Conservation (phyloP, 176 grass and related monocot species). For the Phoenix roebelenii region DNA sequence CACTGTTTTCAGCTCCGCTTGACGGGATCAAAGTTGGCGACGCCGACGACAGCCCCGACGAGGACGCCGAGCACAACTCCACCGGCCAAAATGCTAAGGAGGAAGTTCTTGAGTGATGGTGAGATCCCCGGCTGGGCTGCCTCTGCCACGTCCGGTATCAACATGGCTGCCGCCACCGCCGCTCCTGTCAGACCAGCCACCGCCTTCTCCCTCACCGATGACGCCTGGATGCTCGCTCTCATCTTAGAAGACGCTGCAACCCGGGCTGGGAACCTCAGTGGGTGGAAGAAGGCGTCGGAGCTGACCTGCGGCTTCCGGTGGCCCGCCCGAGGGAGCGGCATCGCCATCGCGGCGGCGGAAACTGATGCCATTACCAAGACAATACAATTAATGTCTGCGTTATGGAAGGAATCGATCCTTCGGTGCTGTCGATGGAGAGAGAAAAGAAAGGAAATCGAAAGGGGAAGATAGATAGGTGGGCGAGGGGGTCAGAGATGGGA, state of each 20-base stretch:
- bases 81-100: neutral
- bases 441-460: neutral
- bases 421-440: too few relatives aligned
- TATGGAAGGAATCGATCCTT: neutral
- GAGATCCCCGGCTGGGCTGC: neutral
- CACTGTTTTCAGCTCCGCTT: neutral
- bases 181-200: neutral
- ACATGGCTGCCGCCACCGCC: neutral
- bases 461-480: neutral
- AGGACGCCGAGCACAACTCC: neutral
- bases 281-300: neutral
- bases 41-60: neutral
- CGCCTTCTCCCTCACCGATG: neutral
- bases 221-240: neutral
- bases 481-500: neutral
- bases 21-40: slow-evolving; percentile 3
- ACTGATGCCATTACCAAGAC: neutral
- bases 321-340: neutral
- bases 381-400: too few relatives aligned
- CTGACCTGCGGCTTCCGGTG: neutral
- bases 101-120: neutral
- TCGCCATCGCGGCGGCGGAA: neutral
- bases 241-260: neutral
- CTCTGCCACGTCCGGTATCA: neutral
- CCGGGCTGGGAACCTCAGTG: neutral